These are phyloP conservation scores for Colletotrichum nymphaeae DNA, from an alignment of 2,329 filamentous ascomycete species.

Conservation along the genomic window DNA sequence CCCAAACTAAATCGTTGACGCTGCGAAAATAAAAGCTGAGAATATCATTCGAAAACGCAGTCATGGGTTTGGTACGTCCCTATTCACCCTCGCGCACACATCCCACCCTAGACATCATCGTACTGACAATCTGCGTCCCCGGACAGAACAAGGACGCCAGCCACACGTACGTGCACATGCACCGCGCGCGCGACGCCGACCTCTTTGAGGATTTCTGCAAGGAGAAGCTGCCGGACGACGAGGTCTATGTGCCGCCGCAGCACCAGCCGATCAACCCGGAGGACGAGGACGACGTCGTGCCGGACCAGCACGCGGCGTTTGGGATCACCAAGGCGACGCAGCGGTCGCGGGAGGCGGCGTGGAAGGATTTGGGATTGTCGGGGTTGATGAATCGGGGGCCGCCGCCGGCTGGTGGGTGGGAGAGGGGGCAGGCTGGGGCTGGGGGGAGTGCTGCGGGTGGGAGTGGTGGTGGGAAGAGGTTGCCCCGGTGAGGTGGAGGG, in stretches of 20 bases:
- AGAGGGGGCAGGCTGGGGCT: constrained; percentile 32
- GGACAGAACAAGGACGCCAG: constrained; percentile 77
- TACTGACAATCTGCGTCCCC: background rate
- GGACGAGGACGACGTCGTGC: constrained; percentile 89
- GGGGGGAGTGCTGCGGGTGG: constrained; percentile 37
- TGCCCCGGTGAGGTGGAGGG: constrained; percentile 11
- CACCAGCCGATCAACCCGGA: constrained; percentile 88
- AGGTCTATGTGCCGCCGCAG: constrained; percentile 83
- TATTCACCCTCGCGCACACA: background rate
- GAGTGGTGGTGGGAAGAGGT: constrained; percentile 30
- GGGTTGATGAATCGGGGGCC: constrained; percentile 76
- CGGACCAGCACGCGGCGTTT: constrained; percentile 89
- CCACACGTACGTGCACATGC: constrained; percentile 82
- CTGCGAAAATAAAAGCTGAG: background rate
- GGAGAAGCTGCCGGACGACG: constrained; percentile 78
- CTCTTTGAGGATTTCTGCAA: constrained; percentile 81
- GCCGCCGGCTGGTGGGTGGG: constrained; percentile 1
- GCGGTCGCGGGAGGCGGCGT: constrained; percentile 75
- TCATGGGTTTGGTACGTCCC: constrained; percentile 18
- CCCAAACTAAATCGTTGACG: too few species aligned
- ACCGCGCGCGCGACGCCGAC: constrained; percentile 77
- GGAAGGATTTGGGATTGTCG: constrained; percentile 82
- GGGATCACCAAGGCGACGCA: constrained; percentile 86
- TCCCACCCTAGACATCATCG: background rate
- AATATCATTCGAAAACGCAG: background rate